These are phyloP conservation scores for Melanogaster broomeanus DNA, from an alignment of 768 basidiomycete genomes.

Conservation along the genomic window DNA sequence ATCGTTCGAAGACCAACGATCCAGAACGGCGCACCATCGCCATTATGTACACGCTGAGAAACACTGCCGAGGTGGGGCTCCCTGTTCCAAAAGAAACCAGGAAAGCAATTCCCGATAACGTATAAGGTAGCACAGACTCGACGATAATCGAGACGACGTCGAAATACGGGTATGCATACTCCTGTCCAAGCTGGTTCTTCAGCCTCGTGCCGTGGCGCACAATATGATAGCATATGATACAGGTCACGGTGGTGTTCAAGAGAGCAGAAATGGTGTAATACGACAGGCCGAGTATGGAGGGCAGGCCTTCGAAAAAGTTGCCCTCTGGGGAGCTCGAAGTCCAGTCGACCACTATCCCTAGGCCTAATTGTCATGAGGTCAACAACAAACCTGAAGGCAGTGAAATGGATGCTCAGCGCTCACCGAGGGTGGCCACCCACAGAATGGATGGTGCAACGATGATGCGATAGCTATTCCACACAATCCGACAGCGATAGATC, in stretches of 20 bases:
- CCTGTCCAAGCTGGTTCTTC: slow-evolving; percentile 16
- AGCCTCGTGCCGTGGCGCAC: slow-evolving; percentile 10
- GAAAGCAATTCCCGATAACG: too few species aligned
- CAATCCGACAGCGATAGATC: slow-evolving; percentile 41
- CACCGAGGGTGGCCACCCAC: slow-evolving; percentile 29
- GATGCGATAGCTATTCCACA: slow-evolving; percentile 28
- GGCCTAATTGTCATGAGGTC: slow-evolving; percentile 3
- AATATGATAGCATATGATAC: too few species aligned
- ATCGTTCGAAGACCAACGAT: not conserved
- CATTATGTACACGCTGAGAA: slow-evolving; percentile 20
- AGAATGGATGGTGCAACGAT: slow-evolving; percentile 20
- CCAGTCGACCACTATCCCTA: slow-evolving; percentile 17
- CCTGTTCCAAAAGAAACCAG: slow-evolving; percentile 17
- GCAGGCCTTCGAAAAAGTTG: slow-evolving; percentile 18
- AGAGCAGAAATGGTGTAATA: slow-evolving; percentile 22
- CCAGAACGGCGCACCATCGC: too few species aligned
- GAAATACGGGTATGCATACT: slow-evolving; percentile 14
- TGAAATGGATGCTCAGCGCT: slow-evolving; percentile 3
- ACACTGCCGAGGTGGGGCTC: slow-evolving; percentile 11
- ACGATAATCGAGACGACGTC: too few species aligned
- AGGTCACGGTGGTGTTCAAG: too few species aligned
- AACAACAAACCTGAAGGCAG: not conserved
- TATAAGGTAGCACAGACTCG: too few species aligned
- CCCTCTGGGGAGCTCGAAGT: slow-evolving; percentile 15
- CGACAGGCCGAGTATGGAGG: slow-evolving; percentile 14